phyloP scores from a whole-genome alignment of 106 monocot genomes.

The Gastrodia elata region DNA sequence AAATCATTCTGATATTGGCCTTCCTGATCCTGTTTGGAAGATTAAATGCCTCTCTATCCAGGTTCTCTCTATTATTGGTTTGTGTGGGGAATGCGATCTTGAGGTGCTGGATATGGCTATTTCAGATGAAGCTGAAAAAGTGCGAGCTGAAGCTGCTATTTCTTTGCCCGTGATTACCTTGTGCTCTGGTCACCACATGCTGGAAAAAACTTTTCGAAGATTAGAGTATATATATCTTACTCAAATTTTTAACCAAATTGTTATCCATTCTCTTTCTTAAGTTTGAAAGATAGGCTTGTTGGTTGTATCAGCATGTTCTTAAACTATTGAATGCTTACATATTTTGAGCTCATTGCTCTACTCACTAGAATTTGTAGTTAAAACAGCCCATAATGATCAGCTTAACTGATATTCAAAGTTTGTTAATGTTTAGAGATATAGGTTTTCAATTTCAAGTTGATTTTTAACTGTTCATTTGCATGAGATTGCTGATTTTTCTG shows the following conservation, averaged over 20 bases:
- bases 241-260: too few relatives aligned
- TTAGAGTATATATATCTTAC: conserved; percentile 61
- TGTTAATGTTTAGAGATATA: too few relatives aligned
- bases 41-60: conserved; percentile 56
- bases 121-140: conserved; percentile 62
- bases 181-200: conserved; percentile 44
- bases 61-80: conserved; percentile 45
- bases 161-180: conserved; percentile 70
- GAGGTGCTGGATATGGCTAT: conserved; percentile 70
- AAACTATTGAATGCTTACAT: too few relatives aligned
- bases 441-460: too few relatives aligned
- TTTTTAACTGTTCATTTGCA: too few relatives aligned
- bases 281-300: too few relatives aligned
- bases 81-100: conserved; percentile 28
- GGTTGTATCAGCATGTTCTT: too few relatives aligned
- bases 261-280: too few relatives aligned
- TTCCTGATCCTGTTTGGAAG: conserved; percentile 22
- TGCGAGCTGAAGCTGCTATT: conserved; percentile 50
- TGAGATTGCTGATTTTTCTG: too few relatives aligned
- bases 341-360: too few relatives aligned
- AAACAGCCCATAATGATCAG: background rate
- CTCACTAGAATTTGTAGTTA: too few relatives aligned
- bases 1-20: conserved; percentile 15
- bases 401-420: too few relatives aligned
- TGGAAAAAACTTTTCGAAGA: conserved; percentile 26